Evolutionary conservation across 371 early-diverging fungal genomes (phyloP).

Genomic region (Cokeromyces recurvatus): DNA sequence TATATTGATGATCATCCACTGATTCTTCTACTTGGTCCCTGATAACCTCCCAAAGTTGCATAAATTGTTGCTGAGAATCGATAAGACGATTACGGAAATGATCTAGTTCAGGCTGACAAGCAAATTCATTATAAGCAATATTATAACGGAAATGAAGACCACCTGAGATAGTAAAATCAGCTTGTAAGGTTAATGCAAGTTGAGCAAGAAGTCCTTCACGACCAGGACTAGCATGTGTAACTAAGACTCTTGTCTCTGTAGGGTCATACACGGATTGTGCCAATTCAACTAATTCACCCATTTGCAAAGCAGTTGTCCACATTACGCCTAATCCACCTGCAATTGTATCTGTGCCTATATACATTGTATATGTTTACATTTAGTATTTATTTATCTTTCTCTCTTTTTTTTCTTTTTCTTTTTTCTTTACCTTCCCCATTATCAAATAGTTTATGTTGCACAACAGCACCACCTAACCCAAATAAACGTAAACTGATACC

Average conservation of each 20-base stretch:
- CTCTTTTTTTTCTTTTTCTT: too few species aligned
- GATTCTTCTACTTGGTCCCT: slow-evolving; percentile 54
- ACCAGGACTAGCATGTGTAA: slow-evolving; percentile 64
- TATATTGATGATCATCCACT: slow-evolving; percentile 50
- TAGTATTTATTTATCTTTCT: too few species aligned
- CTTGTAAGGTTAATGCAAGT: slow-evolving; percentile 56
- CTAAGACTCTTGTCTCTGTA: slow-evolving; percentile 54
- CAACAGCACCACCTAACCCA: slow-evolving; percentile 64
- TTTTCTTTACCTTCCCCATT: slow-evolving; percentile 70
- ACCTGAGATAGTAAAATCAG: slow-evolving; percentile 64
- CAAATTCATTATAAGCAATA: slow-evolving; percentile 65
- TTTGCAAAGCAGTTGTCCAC: slow-evolving; percentile 69
- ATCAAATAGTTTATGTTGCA: slow-evolving; percentile 65
- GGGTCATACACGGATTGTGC: slow-evolving; percentile 48
- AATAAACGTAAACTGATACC: slow-evolving; percentile 59
- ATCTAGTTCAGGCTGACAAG: slow-evolving; percentile 59
- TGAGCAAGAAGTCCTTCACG: slow-evolving; percentile 63
- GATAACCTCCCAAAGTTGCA: slow-evolving; percentile 58
- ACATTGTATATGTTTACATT: too few species aligned
- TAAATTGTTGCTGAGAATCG: slow-evolving; percentile 53
- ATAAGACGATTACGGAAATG: slow-evolving; percentile 53
- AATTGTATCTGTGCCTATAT: slow-evolving; percentile 53
- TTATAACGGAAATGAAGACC: slow-evolving; percentile 67
- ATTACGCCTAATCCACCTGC: slow-evolving; percentile 66
- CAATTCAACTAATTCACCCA: slow-evolving; percentile 63